phyloP scores from a whole-genome alignment of 1,139 yeast genomes.

The Entelexis paramagnoliae region DNA sequence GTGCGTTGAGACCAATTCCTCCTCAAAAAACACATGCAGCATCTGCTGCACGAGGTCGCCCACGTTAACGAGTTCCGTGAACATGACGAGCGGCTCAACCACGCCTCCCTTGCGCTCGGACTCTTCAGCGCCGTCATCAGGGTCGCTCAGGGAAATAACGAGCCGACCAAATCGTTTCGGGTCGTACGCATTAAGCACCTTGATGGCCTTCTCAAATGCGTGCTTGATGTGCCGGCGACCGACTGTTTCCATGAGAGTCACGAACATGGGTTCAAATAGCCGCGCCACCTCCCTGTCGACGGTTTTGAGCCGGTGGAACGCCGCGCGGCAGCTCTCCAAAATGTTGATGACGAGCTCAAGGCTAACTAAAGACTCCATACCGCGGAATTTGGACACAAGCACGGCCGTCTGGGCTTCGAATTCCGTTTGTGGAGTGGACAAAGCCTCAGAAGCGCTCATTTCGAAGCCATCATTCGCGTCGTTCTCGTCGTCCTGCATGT shows the following conservation, averaged over 20 bases:
- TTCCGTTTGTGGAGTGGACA: conserved; percentile 33
- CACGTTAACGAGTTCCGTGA: conserved; percentile 80
- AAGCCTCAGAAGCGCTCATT: background rate
- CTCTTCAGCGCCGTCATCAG: background rate
- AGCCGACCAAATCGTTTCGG: conserved; percentile 43
- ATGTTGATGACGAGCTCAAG: conserved; percentile 37
- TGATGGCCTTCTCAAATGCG: conserved; percentile 75
- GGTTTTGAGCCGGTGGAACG: conserved; percentile 32
- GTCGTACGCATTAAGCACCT: conserved; percentile 57
- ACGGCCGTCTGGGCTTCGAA: conserved; percentile 40
- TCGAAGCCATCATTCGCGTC: background rate
- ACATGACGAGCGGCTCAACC: conserved; percentile 75
- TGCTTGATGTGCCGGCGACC: conserved; percentile 62
- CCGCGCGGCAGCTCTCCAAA: conserved; percentile 33
- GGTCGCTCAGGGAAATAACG: conserved; percentile 16
- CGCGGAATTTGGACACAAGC: conserved; percentile 35
- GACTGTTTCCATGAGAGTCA: conserved; percentile 52
- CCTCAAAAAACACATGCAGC: conserved; percentile 82
- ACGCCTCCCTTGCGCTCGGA: conserved; percentile 36
- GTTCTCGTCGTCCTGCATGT: background rate
- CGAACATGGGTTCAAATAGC: conserved; percentile 46
- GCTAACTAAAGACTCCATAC: conserved; percentile 36
- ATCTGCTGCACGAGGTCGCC: conserved; percentile 90
- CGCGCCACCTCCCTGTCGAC: conserved; percentile 4
- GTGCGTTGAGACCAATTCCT: conserved; percentile 57